Evolutionary conservation across 805 yeast species (phyloP), one percentile per base, ranked within the genome.

Genomic region (Groenewaldozyma tartarivorans): DNA sequence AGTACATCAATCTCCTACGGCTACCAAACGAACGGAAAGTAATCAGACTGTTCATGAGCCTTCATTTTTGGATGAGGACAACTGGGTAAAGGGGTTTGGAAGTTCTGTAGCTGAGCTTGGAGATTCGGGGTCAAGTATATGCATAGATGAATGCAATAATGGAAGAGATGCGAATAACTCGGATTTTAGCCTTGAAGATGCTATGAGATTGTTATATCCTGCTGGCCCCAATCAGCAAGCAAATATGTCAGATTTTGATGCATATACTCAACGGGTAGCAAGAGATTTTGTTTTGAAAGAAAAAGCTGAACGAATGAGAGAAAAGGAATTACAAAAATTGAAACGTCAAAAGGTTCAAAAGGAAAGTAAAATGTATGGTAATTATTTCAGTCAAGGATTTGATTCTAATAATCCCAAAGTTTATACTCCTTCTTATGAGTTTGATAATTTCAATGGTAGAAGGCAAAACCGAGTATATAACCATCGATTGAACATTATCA

Each of bases 71-170:
- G n/a, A n/a, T n/a, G n/a, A n/a, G n/a, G n/a, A n/a, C n/a, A n/a
- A n/a, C n/a, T n/a, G n/a, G n/a, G n/a, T n/a, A n/a, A n/a, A n/a
- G n/a, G n/a, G n/a, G n/a, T n/a, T n/a, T n/a, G n/a, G 13, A 15
- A 27, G 19, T 18, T 18, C 35, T 15, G 40, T 42, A 7, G 36
- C 44, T 26, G 38, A 52, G 5, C 38, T 47, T 3, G 54, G 56
- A 40, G 61, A 57, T 20, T 60, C 58, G 16, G 58, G 51, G 16
- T 48, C 53, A 34, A 54, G 59, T 24, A 43, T 58, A 16, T 53
- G 58, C 44, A 47, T 58, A 9, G 62, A 58, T 38, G 56, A 48
- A 16, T 50, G 45, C 35, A 59, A 53, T 30, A 27, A 19, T 20
- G 20, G 20, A 9, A 48, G 50, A n/a, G 56, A 48, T 29, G 39